A percentile compares a stretch with the other conserved stretches of the same genome.
These are phyloP conservation scores for Fusarium foetens DNA, from an alignment of 2,329 filamentous ascomycete species.

Conservation along the genomic window DNA sequence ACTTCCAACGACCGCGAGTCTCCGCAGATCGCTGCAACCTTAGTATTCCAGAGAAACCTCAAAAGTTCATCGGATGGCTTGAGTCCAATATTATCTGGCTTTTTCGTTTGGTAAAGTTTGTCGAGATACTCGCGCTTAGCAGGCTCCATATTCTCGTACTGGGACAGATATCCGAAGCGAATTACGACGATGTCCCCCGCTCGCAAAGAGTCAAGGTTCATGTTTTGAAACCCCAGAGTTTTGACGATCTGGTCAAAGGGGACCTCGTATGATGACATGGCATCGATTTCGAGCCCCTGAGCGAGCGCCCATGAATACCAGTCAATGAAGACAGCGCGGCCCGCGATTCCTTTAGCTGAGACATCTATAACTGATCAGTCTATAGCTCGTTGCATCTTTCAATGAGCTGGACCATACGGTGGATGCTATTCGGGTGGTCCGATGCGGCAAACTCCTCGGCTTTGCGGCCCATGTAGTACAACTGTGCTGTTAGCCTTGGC, in stretches of 20 bases:
- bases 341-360: conserved; percentile 21
- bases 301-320: conserved; percentile 34
- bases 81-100: conserved; percentile 49
- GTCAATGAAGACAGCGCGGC: conserved; percentile 32
- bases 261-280: conserved; percentile 27
- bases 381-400: fast-evolving
- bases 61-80: conserved; percentile 49
- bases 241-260: conserved; percentile 28
- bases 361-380: neutral
- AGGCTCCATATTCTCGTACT: conserved; percentile 29
- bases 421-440: conserved; percentile 35
- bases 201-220: conserved; percentile 3
- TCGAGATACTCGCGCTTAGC: conserved; percentile 27
- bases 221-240: conserved; percentile 18
- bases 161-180: conserved; percentile 35
- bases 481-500: neutral
- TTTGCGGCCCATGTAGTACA: conserved; percentile 43
- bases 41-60: conserved; percentile 55
- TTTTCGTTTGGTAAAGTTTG: conserved; percentile 20
- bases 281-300: conserved; percentile 19
- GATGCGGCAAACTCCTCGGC: conserved; percentile 34
- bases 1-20: conserved; percentile 55
- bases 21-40: conserved; percentile 55
- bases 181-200: conserved; percentile 34
- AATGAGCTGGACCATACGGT: conserved; percentile 4